Evolutionary conservation across 2,329 filamentous ascomycete species (phyloP).

Genomic region (Sporothrix inflata): DNA sequence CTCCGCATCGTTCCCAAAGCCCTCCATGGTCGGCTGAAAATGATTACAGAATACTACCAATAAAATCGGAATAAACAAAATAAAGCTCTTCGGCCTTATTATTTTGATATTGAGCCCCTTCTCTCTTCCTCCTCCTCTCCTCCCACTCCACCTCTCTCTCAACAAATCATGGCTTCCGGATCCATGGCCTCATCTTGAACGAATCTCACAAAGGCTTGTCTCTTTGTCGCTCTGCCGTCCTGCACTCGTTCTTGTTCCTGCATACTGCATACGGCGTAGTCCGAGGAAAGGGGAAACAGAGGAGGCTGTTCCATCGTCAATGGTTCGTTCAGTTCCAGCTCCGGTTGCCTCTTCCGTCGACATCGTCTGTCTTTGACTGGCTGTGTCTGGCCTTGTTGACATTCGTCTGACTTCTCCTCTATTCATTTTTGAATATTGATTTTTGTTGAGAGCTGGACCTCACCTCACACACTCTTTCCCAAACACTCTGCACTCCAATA

Average conservation of each 20-base stretch:
- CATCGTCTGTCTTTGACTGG: background rate
- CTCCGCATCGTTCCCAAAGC: background rate
- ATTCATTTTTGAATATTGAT: background rate
- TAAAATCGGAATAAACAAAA: background rate
- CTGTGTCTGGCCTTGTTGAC: background rate
- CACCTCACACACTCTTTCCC: background rate
- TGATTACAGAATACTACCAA: background rate
- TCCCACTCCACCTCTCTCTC: background rate
- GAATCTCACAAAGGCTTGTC: constrained; percentile 2
- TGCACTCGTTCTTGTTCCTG: constrained; percentile 7
- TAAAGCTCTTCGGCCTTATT: background rate
- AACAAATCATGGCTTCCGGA: constrained; percentile 19
- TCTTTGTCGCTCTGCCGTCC: background rate
- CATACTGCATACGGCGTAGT: constrained; percentile 24
- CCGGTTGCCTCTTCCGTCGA: constrained; percentile 8
- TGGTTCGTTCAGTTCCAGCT: constrained; percentile 5
- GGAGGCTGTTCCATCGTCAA: background rate
- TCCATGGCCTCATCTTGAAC: constrained; percentile 8
- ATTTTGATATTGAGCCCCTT: background rate
- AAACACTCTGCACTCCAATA: background rate
- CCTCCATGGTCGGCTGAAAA: background rate
- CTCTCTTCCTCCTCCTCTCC: background rate
- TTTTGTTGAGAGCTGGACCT: constrained; percentile 12
- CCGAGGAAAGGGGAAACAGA: background rate
- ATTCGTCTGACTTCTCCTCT: background rate